Conservation (phyloP, 1,284 basidiomycete genomes). For the Cryptococcus neoformans region DNA sequence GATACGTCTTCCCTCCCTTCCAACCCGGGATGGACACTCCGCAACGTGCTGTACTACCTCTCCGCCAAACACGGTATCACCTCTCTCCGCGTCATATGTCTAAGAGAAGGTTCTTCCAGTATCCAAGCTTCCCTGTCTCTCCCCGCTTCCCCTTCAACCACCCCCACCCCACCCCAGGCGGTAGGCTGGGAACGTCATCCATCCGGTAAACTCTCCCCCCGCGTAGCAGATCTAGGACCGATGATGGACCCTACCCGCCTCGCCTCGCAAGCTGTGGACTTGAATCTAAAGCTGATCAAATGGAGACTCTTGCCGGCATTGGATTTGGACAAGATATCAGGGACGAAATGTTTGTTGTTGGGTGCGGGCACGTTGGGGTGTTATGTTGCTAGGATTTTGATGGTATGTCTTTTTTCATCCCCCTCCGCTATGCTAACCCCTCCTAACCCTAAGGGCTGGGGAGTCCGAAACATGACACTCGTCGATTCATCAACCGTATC, state of each 20-base stretch:
- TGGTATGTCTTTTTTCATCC: conserved; percentile 57
- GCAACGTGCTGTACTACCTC: conserved; percentile 85
- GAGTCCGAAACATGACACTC: conserved; percentile 86
- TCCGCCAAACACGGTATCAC: conserved; percentile 55
- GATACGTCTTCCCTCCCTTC: conserved; percentile 78
- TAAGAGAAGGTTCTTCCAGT: conserved; percentile 55
- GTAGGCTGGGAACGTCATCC: conserved; percentile 96
- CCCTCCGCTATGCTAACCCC: not conserved
- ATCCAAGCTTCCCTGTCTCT: conserved; percentile 12
- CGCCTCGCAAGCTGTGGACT: conserved; percentile 92
- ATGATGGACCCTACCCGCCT: conserved; percentile 92
- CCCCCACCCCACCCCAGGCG: conserved; percentile 48
- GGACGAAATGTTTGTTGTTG: conserved; percentile 76
- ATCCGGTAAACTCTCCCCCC: conserved; percentile 76
- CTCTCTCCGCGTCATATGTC: conserved; percentile 66
- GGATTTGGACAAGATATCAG: conserved; percentile 79
- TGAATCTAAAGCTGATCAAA: conserved; percentile 97
- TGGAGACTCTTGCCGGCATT: conserved; percentile 93
- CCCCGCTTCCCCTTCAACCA: not conserved
- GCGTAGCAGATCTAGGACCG: conserved; percentile 86
- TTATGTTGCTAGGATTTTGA: conserved; percentile 84
- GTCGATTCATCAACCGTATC: conserved; percentile 88
- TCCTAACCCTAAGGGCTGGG: conserved; percentile 63
- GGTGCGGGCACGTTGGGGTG: conserved; percentile 97
- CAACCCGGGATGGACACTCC: conserved; percentile 90